Evolutionary conservation across 306 rosid genomes (phyloP).

Genomic region (Prunus mume): DNA sequence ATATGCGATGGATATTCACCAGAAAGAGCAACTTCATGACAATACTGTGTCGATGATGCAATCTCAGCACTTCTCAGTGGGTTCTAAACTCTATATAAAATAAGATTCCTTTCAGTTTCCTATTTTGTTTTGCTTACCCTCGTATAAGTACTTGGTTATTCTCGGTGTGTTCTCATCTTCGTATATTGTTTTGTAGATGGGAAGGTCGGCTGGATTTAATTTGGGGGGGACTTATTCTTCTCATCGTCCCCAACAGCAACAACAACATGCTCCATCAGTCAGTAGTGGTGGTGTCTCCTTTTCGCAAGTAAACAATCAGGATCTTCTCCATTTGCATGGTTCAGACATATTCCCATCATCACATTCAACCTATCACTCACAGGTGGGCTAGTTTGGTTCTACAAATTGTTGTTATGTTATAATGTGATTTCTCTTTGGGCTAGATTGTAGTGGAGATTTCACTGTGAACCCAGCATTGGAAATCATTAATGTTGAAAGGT

Average conservation of each 20-base stretch:
- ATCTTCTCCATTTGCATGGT: conserved; percentile 87
- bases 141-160: neutral
- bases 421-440: neutral
- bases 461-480: neutral
- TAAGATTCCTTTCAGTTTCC: neutral
- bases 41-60: conserved; percentile 87
- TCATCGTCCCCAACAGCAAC: conserved; percentile 87
- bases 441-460: neutral
- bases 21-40: conserved; percentile 95
- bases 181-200: conserved; percentile 61
- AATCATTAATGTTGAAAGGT: neutral
- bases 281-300: conserved; percentile 77
- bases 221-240: conserved; percentile 78
- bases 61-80: conserved; percentile 90
- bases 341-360: conserved; percentile 87
- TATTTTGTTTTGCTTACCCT: neutral
- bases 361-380: conserved; percentile 85
- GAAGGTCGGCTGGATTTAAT: conserved; percentile 86
- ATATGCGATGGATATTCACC: conserved; percentile 89
- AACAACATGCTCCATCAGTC: conserved; percentile 81
- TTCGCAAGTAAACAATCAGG: conserved; percentile 86
- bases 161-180: neutral
- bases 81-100: conserved; percentile 23
- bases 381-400: conserved; percentile 48
- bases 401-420: neutral